Conservation (phyloP, 2,329 filamentous ascomycete genomes). For the Aspergillus flavus region DNA sequence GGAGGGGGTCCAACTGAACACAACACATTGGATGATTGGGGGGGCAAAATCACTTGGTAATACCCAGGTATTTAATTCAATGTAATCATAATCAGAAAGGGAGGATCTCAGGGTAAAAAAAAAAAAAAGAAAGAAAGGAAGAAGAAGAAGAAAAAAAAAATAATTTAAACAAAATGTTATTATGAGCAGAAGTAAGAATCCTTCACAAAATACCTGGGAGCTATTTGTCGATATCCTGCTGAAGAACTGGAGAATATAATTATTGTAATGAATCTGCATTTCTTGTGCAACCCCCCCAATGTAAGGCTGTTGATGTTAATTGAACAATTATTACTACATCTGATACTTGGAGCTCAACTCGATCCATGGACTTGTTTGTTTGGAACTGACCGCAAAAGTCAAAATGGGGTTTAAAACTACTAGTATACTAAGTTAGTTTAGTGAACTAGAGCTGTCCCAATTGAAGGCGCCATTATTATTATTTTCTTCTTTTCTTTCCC, state of each 20-base stretch:
- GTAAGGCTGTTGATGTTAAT: conserved; percentile 12
- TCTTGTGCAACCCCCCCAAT: conserved; percentile 6
- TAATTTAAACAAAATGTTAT: not conserved
- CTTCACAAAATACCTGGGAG: not conserved
- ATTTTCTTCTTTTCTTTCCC: conserved; percentile 20
- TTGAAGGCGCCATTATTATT: conserved; percentile 23
- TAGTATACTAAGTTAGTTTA: conserved; percentile 11
- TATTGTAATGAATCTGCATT: conserved; percentile 7
- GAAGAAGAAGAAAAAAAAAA: not conserved
- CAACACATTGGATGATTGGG: conserved; percentile 12
- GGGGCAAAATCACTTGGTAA: conserved; percentile 9
- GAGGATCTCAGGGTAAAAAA: not conserved
- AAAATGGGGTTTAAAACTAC: conserved; percentile 13
- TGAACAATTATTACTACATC: conserved; percentile 25
- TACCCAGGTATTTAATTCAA: conserved; percentile 1
- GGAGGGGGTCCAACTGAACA: conserved; percentile 10
- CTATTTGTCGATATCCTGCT: not conserved
- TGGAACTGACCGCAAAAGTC: conserved; percentile 15
- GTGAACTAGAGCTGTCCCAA: conserved; percentile 22
- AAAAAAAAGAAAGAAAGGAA: not conserved
- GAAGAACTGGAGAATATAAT: not conserved
- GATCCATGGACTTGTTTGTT: conserved; percentile 29
- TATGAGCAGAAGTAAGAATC: not conserved
- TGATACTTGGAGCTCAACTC: conserved; percentile 23
- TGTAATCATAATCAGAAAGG: conserved; percentile 1